These are phyloP conservation scores for Mariannaea sp. DNA, from an alignment of 2,329 filamentous ascomycete genomes.

Conservation along the genomic window DNA sequence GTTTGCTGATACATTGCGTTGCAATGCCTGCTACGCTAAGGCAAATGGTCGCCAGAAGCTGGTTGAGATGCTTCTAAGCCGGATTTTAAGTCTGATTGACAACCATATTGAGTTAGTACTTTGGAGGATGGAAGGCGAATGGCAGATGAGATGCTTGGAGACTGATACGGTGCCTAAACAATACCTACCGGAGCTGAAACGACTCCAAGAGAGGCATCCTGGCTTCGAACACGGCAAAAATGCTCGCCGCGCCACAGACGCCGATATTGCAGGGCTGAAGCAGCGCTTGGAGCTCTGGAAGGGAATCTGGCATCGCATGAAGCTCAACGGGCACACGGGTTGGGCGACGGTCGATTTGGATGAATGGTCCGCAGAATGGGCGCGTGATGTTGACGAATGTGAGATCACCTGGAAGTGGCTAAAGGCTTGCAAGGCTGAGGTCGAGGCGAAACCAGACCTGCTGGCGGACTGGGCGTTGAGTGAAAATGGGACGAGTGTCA, in stretches of 20 bases:
- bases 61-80: not conserved
- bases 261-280: slow-evolving; percentile 3
- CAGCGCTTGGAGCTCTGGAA: slow-evolving; percentile 2
- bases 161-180: not conserved
- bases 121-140: not conserved
- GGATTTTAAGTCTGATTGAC: not conserved
- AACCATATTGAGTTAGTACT: not conserved
- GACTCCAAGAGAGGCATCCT: not conserved
- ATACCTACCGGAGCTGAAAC: not conserved
- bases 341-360: not conserved
- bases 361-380: not conserved
- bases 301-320: not conserved
- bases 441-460: slow-evolving; percentile 10
- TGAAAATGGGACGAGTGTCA: slow-evolving; percentile 5
- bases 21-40: slow-evolving; percentile 18
- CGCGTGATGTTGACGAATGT: not conserved
- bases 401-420: slow-evolving; percentile 20
- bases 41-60: slow-evolving; percentile 2
- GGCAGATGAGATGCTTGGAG: not conserved
- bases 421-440: slow-evolving; percentile 3
- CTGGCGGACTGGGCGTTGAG: slow-evolving; percentile 22
- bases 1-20: not conserved
- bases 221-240: no score
- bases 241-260: not conserved
- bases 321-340: not conserved